These are phyloP conservation scores for Tylopilus subfusipes DNA, from an alignment of 768 basidiomycete genomes.

Conservation along the genomic window DNA sequence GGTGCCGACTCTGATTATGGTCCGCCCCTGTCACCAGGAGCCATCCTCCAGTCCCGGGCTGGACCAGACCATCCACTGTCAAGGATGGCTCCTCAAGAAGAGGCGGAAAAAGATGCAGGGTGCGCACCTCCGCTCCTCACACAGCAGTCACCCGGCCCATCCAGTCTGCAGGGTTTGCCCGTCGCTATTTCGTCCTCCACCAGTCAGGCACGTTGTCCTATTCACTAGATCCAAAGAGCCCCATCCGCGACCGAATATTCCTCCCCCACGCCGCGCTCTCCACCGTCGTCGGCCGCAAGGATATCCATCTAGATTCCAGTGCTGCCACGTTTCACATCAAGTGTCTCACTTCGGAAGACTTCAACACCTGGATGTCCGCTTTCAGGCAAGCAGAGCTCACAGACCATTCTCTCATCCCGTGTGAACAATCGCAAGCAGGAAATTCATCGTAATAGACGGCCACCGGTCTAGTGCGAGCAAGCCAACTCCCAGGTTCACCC, in stretches of 20 bases:
- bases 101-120: conserved; percentile 87
- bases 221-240: conserved; percentile 67
- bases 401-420: conserved; percentile 7
- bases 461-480: conserved; percentile 35
- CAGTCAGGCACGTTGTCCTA: conserved; percentile 71
- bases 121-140: conserved; percentile 23
- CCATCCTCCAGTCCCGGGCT: neutral
- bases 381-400: conserved; percentile 50
- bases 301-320: conserved; percentile 77
- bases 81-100: conserved; percentile 87
- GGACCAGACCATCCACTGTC: conserved; percentile 38
- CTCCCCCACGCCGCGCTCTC: conserved; percentile 74
- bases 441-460: conserved; percentile 48
- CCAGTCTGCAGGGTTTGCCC: conserved; percentile 63
- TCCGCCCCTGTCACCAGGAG: neutral
- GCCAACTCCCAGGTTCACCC: conserved; percentile 39
- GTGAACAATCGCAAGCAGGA: conserved; percentile 40
- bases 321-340: conserved; percentile 81
- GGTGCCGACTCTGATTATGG: neutral
- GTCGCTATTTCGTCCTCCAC: conserved; percentile 73
- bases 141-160: neutral
- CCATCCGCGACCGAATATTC: conserved; percentile 65
- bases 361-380: conserved; percentile 68
- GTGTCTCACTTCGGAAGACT: conserved; percentile 69
- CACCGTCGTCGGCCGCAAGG: conserved; percentile 65